Percentiles rank a stretch among this genome's conserved stretches.
Conservation (phyloP, 352 stramenopile species). For the Phytopythium aichiense region DNA sequence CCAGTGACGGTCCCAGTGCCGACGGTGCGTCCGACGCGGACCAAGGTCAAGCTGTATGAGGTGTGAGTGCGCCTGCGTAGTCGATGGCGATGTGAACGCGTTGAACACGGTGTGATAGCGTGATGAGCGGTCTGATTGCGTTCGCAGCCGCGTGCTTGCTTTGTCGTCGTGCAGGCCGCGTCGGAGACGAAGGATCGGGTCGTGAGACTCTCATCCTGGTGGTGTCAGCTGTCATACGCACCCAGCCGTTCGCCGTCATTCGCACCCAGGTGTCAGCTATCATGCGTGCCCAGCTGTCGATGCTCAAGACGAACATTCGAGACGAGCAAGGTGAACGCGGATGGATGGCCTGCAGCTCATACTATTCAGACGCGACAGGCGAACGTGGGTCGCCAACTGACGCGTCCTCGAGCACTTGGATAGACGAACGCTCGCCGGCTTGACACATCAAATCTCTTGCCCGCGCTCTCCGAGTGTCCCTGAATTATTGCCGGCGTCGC, state of each 20-base stretch:
- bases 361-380: not conserved
- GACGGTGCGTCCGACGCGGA: not conserved
- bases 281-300: not conserved
- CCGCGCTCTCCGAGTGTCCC: too few species aligned
- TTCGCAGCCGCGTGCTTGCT: not conserved
- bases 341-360: not conserved
- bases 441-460: not conserved
- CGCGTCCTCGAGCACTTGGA: not conserved
- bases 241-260: not conserved
- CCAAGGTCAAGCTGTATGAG: conserved; percentile 10
- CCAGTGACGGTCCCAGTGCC: not conserved
- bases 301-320: not conserved
- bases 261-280: not conserved
- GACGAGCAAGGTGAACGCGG: not conserved
- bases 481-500: too few species aligned
- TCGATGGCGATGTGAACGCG: not conserved
- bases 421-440: not conserved
- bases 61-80: not conserved
- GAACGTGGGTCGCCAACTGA: not conserved
- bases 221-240: not conserved
- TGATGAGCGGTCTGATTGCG: not conserved
- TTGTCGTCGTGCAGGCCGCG: not conserved
- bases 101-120: not conserved
- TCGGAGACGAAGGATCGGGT: not conserved
- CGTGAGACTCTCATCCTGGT: not conserved